Evolutionary conservation across 805 yeast species (phyloP).

Genomic region (Candida alai): DNA sequence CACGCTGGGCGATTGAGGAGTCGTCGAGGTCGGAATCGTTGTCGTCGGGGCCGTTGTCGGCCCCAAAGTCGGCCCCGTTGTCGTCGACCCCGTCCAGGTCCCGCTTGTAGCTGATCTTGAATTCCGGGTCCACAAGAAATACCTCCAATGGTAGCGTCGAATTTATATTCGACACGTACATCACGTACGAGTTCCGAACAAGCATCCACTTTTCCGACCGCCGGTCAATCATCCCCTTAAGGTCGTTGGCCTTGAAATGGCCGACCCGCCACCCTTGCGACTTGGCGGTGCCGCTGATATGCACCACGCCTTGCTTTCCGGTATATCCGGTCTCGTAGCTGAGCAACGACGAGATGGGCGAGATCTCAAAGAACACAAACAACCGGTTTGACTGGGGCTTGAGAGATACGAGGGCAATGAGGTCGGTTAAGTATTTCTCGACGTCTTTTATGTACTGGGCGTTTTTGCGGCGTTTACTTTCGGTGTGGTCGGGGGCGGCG

Average conservation of each 20-base stretch:
- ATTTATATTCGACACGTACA: slow-evolving; percentile 80
- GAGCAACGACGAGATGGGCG: slow-evolving; percentile 80
- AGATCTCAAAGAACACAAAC: slow-evolving; percentile 84
- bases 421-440: slow-evolving; percentile 62
- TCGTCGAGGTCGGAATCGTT: slow-evolving; percentile 46
- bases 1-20: slow-evolving; percentile 25
- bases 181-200: slow-evolving; percentile 77
- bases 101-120: slow-evolving; percentile 53
- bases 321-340: slow-evolving; percentile 76
- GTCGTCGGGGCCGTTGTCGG: slow-evolving; percentile 20
- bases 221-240: slow-evolving; percentile 83
- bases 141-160: slow-evolving; percentile 90
- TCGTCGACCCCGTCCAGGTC: slow-evolving; percentile 22
- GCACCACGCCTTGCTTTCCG: slow-evolving; percentile 86
- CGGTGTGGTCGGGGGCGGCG: slow-evolving; percentile 25
- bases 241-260: slow-evolving; percentile 74
- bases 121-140: slow-evolving; percentile 78
- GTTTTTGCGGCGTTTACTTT: slow-evolving; percentile 22
- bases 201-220: slow-evolving; percentile 92
- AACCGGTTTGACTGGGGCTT: slow-evolving; percentile 79
- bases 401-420: slow-evolving; percentile 57
- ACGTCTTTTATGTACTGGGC: slow-evolving; percentile 44
- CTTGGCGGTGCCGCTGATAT: slow-evolving; percentile 76
- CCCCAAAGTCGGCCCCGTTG: slow-evolving; percentile 43
- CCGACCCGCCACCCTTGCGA: slow-evolving; percentile 96